phyloP scores from a whole-genome alignment of 768 basidiomycete species.

The Trametes cinnabarina region DNA sequence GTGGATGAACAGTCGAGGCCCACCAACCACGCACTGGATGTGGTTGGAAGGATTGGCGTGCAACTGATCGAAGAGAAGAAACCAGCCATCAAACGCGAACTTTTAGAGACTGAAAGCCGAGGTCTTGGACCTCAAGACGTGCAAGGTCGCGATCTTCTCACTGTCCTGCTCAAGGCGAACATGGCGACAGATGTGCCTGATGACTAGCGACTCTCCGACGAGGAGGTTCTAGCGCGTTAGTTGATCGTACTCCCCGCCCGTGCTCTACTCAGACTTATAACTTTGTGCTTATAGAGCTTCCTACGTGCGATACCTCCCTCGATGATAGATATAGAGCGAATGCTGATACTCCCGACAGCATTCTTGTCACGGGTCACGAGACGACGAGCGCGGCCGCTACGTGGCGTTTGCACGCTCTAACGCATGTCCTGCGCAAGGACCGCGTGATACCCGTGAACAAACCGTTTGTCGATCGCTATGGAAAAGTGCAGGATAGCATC shows the following conservation, averaged over 20 bases:
- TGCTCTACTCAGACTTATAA: too few species aligned
- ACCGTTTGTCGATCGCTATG: slow-evolving; percentile 26
- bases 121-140: background rate
- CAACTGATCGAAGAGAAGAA: slow-evolving; percentile 34
- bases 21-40: slow-evolving; percentile 12
- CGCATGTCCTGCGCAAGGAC: slow-evolving; percentile 37
- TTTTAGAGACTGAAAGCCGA: slow-evolving; percentile 35
- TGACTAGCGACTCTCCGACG: slow-evolving; percentile 54
- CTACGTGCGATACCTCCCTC: too few species aligned
- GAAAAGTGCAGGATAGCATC: slow-evolving; percentile 14
- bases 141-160: slow-evolving; percentile 9
- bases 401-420: slow-evolving; percentile 40
- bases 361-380: slow-evolving; percentile 40
- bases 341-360: too few species aligned
- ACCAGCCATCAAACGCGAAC: slow-evolving; percentile 29
- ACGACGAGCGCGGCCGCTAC: slow-evolving; percentile 39
- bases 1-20: too few species aligned
- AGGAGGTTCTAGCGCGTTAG: slow-evolving; percentile 58
- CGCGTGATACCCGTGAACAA: slow-evolving; percentile 47
- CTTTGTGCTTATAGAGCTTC: slow-evolving; percentile 21
- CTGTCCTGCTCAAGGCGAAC: slow-evolving; percentile 59
- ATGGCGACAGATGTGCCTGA: slow-evolving; percentile 57
- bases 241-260: too few species aligned
- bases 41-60: slow-evolving; percentile 29
- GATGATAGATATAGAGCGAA: too few species aligned